Conservation (phyloP, 768 basidiomycete genomes). For the Cyathus striatus region DNA sequence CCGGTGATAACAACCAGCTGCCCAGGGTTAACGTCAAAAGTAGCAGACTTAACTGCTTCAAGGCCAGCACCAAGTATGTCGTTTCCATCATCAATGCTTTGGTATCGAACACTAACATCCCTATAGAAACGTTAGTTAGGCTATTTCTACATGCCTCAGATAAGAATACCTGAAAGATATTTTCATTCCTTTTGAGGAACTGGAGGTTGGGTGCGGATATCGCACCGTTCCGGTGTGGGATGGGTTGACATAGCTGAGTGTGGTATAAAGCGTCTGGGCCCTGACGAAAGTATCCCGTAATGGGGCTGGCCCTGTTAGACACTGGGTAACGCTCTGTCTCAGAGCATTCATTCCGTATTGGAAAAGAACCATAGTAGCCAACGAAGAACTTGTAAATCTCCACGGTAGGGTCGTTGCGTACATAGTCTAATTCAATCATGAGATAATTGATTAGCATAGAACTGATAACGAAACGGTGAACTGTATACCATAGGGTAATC, state of each 20-base stretch:
- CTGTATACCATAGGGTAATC: conserved; percentile 28
- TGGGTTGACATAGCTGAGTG: conserved; percentile 5
- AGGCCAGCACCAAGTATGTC: no score
- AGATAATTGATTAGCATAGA: background rate
- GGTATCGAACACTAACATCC: conserved; percentile 12
- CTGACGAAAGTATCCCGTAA: conserved; percentile 7
- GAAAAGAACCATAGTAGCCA: conserved; percentile 26
- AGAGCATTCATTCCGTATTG: conserved; percentile 22
- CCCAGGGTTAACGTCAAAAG: conserved; percentile 34
- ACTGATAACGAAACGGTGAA: background rate
- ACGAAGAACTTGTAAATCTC: conserved; percentile 18
- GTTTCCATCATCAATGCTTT: no score
- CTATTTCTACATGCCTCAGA: no score
- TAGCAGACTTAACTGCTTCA: conserved; percentile 23
- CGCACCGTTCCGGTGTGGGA: background rate
- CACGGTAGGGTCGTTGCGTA: conserved; percentile 15
- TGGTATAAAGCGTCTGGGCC: conserved; percentile 14
- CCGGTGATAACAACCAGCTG: conserved; percentile 42
- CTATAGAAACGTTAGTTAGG: no score
- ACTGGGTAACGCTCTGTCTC: conserved; percentile 9
- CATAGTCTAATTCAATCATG: conserved; percentile 10
- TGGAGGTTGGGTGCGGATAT: conserved; percentile 6
- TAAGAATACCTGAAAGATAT: conserved; percentile 19
- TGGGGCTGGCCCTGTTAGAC: conserved; percentile 4
- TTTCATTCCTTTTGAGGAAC: conserved; percentile 15